These are phyloP conservation scores for Rhizopogon roseolus DNA, from an alignment of 768 basidiomycete species.

Conservation along the genomic window DNA sequence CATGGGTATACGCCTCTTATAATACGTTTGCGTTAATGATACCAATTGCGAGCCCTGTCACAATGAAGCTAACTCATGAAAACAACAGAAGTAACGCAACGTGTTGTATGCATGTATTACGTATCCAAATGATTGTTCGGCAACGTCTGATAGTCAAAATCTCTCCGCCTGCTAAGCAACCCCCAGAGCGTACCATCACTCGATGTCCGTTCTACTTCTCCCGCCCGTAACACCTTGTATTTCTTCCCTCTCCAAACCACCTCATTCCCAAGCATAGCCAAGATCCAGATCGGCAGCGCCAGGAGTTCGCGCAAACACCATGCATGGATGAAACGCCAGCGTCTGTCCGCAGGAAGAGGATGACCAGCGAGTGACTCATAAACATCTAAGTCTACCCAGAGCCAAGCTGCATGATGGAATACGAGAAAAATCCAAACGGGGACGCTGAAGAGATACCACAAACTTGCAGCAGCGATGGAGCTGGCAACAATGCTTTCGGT, in stretches of 20 bases:
- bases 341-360: constrained; percentile 43
- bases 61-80: too few species aligned
- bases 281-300: constrained; percentile 83
- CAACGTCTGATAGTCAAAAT: constrained; percentile 1
- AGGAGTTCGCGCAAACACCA: constrained; percentile 80
- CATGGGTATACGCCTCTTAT: constrained; percentile 27
- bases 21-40: constrained; percentile 13
- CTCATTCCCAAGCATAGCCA: constrained; percentile 76
- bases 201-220: constrained; percentile 48
- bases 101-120: constrained; percentile 10
- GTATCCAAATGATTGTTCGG: constrained; percentile 11
- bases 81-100: neutral
- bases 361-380: constrained; percentile 72
- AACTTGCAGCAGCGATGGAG: constrained; percentile 53
- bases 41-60: neutral
- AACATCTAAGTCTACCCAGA: constrained; percentile 78
- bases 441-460: constrained; percentile 44
- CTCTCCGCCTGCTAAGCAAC: constrained; percentile 19
- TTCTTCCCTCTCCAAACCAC: constrained; percentile 84
- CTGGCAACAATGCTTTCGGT: constrained; percentile 82
- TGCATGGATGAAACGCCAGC: constrained; percentile 62
- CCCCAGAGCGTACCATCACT: constrained; percentile 11
- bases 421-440: constrained; percentile 51
- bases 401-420: constrained; percentile 65
- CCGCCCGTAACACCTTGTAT: constrained; percentile 73